Conservation (phyloP, 768 basidiomycete species). For the Polyporus arcularius region DNA sequence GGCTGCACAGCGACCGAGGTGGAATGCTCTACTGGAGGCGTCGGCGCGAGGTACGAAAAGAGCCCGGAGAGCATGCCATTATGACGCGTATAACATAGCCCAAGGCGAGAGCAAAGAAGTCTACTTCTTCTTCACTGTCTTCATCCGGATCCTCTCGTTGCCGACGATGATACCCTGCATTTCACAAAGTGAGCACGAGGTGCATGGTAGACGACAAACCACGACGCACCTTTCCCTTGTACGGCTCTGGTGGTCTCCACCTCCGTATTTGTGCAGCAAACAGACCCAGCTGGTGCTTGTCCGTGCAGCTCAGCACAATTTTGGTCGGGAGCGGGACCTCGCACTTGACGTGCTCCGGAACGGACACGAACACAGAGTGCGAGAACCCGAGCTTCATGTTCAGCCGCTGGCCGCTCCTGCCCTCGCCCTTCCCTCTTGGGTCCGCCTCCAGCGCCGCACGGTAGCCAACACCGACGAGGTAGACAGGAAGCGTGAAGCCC, state of each 20-base stretch:
- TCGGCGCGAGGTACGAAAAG: neutral
- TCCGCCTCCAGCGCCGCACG: slow-evolving; percentile 84
- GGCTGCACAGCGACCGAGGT: no score
- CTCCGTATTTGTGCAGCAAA: slow-evolving; percentile 86
- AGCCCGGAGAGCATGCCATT: neutral
- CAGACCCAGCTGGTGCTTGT: slow-evolving; percentile 85
- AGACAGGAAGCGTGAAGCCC: slow-evolving; percentile 81
- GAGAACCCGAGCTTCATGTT: slow-evolving; percentile 94
- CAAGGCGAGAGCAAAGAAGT: neutral
- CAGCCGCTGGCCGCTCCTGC: slow-evolving; percentile 64
- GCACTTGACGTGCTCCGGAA: slow-evolving; percentile 80
- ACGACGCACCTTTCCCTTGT: slow-evolving; percentile 89
- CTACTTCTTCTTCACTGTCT: slow-evolving; percentile 95
- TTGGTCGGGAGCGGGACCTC: slow-evolving; percentile 83
- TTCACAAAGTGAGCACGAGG: slow-evolving; percentile 1
- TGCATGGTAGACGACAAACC: slow-evolving; percentile 5
- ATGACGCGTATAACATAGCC: slow-evolving; percentile 9
- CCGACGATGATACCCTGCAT: slow-evolving; percentile 89
- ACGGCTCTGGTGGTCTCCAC: slow-evolving; percentile 91
- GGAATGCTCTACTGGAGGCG: no score
- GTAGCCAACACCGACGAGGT: slow-evolving; percentile 95
- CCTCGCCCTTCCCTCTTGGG: slow-evolving; percentile 57
- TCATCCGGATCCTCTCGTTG: slow-evolving; percentile 89
- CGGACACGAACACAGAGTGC: slow-evolving; percentile 79
- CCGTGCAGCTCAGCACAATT: slow-evolving; percentile 78